Evolutionary conservation across 352 stramenopile genomes (phyloP).

Genomic region (Globisporangium middletonii): DNA sequence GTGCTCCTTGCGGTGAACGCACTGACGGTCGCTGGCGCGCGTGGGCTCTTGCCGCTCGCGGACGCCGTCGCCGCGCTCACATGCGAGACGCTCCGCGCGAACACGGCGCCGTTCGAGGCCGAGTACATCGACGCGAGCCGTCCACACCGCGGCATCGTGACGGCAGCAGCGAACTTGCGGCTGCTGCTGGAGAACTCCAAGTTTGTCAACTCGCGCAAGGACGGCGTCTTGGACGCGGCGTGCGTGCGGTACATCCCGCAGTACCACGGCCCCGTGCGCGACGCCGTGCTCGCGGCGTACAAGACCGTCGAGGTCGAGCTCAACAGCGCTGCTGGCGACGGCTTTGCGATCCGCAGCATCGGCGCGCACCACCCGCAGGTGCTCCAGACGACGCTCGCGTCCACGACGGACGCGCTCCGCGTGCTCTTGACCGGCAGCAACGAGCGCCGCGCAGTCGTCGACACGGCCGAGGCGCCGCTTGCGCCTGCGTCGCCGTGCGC

Average conservation of each 20-base stretch:
- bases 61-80: constrained; percentile 79
- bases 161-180: constrained; percentile 74
- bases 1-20: constrained; percentile 43
- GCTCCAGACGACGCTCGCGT: constrained; percentile 52
- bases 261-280: constrained; percentile 75
- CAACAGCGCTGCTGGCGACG: constrained; percentile 35
- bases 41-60: constrained; percentile 52
- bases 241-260: constrained; percentile 68
- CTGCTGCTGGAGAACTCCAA: constrained; percentile 88
- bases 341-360: constrained; percentile 10
- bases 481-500: constrained; percentile 22
- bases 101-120: constrained; percentile 72
- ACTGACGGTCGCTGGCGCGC: constrained; percentile 55
- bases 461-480: constrained; percentile 13
- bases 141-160: constrained; percentile 85
- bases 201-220: constrained; percentile 55
- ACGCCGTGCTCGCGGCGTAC: constrained; percentile 53
- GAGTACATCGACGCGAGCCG: constrained; percentile 75
- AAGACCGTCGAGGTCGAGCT: constrained; percentile 76
- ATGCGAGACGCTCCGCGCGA: constrained; percentile 69
- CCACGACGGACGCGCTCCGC: constrained; percentile 44
- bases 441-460: constrained; percentile 33
- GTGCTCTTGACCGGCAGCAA: constrained; percentile 52
- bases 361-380: constrained; percentile 54
- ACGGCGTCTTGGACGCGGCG: constrained; percentile 24